Percentiles rank a stretch among this genome's conserved stretches.
Evolutionary conservation across 2,329 filamentous ascomycete species (phyloP).

Genomic region (Neonectria punicea): DNA sequence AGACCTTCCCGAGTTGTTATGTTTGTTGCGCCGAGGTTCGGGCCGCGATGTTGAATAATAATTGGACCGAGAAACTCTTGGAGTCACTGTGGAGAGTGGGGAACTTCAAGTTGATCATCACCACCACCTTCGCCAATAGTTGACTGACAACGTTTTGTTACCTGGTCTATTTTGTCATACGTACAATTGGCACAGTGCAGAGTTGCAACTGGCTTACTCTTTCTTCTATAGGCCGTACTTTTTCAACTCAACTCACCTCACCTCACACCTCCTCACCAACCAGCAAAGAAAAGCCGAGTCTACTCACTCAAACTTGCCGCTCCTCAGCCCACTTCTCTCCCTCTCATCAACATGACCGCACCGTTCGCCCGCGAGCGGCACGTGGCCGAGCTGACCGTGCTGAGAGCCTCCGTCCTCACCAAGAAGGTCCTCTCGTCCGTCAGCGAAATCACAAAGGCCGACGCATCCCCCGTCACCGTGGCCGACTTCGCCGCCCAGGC

Average conservation of each 20-base stretch:
- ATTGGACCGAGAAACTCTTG: background rate
- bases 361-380: slow-evolving; percentile 45
- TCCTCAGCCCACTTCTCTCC: slow-evolving; percentile 9
- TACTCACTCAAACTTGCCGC: background rate
- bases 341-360: slow-evolving; percentile 29
- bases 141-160: background rate
- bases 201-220: background rate
- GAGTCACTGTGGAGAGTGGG: slow-evolving; percentile 1
- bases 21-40: too few relatives aligned
- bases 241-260: background rate
- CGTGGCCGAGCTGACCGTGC: slow-evolving; percentile 58
- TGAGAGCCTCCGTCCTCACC: slow-evolving; percentile 66
- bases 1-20: background rate
- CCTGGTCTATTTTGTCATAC: background rate
- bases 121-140: slow-evolving; percentile 7
- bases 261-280: too few relatives aligned
- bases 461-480: slow-evolving; percentile 69
- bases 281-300: background rate
- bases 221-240: too few relatives aligned
- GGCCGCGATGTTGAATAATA: background rate
- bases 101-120: background rate
- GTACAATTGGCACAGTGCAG: background rate
- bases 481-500: slow-evolving; percentile 73
- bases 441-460: slow-evolving; percentile 64
- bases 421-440: slow-evolving; percentile 57